phyloP scores from a whole-genome alignment of 352 stramenopile genomes.

The Peronospora farinosa region DNA sequence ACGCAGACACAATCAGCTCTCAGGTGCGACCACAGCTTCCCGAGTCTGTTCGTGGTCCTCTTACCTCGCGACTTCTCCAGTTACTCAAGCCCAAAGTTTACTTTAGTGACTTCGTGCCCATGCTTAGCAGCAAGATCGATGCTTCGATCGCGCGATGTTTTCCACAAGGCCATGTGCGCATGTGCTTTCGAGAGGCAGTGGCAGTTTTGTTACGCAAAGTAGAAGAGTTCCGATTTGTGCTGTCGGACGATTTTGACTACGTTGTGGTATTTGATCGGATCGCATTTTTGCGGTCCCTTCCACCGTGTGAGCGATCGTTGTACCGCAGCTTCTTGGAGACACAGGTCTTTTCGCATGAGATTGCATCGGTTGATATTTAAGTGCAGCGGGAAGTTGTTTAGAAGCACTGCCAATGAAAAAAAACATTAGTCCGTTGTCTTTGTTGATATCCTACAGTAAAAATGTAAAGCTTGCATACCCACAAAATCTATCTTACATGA shows the following conservation, averaged over 20 bases:
- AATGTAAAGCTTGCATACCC: slow-evolving; percentile 3
- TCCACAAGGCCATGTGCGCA: slow-evolving; percentile 50
- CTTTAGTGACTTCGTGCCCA: slow-evolving; percentile 72
- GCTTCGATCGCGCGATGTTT: slow-evolving; percentile 34
- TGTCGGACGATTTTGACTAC: slow-evolving; percentile 84
- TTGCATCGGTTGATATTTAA: slow-evolving; percentile 56
- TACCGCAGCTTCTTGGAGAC: slow-evolving; percentile 80
- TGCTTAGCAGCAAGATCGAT: slow-evolving; percentile 34
- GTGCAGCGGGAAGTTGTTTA: slow-evolving; percentile 2
- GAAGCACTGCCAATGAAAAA: slow-evolving; percentile 18
- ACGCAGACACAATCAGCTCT: slow-evolving; percentile 51
- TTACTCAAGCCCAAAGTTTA: slow-evolving; percentile 68
- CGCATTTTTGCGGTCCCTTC: slow-evolving; percentile 54
- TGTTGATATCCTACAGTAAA: slow-evolving; percentile 10
- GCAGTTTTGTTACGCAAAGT: slow-evolving; percentile 48
- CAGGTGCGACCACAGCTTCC: slow-evolving; percentile 40
- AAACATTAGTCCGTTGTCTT: slow-evolving; percentile 17
- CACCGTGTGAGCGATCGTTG: slow-evolving; percentile 50
- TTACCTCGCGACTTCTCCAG: slow-evolving; percentile 48
- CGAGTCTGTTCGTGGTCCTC: slow-evolving; percentile 32
- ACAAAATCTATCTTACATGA: slow-evolving; percentile 28
- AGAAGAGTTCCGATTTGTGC: slow-evolving; percentile 76
- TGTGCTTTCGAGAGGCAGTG: slow-evolving; percentile 50
- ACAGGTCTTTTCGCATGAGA: slow-evolving; percentile 81
- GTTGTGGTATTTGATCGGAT: slow-evolving; percentile 82